These are phyloP conservation scores for Tetrapisispora fleetii DNA, from an alignment of 805 yeast genomes.

Conservation along the genomic window DNA sequence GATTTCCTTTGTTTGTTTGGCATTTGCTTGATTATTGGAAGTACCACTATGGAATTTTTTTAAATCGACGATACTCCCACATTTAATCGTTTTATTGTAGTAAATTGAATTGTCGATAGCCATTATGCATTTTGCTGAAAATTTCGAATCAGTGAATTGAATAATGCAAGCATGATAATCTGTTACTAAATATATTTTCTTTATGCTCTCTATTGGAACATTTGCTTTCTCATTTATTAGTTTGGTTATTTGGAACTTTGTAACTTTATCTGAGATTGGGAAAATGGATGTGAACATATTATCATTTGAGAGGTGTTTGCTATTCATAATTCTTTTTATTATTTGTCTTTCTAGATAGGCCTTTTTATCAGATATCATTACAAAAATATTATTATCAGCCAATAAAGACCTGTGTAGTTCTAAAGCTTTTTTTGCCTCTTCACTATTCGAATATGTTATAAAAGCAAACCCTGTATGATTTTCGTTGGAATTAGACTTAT, in stretches of 20 bases:
- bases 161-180: conserved; percentile 41
- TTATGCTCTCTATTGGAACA: conserved; percentile 20
- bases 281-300: conserved; percentile 15
- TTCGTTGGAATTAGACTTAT: conserved; percentile 30
- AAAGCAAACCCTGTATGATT: conserved; percentile 59
- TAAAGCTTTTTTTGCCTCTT: conserved; percentile 41
- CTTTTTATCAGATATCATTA: conserved; percentile 38
- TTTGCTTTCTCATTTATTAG: conserved; percentile 8
- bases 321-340: conserved; percentile 22
- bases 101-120: conserved; percentile 32
- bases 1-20: background rate
- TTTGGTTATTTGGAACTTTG: conserved; percentile 14
- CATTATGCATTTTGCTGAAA: conserved; percentile 45
- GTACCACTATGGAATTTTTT: conserved; percentile 2
- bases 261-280: conserved; percentile 23
- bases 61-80: conserved; percentile 30
- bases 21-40: background rate
- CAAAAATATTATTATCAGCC: conserved; percentile 40
- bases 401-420: conserved; percentile 32
- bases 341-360: conserved; percentile 28
- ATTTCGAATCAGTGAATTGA: conserved; percentile 33
- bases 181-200: conserved; percentile 37
- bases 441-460: conserved; percentile 36
- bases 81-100: conserved; percentile 27
- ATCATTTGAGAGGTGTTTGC: conserved; percentile 8